A percentile compares a stretch with the other conserved stretches of the same genome.
These are phyloP conservation scores for Aureobasidium namibiae DNA, from an alignment of 2,329 filamentous ascomycete genomes.

Conservation along the genomic window DNA sequence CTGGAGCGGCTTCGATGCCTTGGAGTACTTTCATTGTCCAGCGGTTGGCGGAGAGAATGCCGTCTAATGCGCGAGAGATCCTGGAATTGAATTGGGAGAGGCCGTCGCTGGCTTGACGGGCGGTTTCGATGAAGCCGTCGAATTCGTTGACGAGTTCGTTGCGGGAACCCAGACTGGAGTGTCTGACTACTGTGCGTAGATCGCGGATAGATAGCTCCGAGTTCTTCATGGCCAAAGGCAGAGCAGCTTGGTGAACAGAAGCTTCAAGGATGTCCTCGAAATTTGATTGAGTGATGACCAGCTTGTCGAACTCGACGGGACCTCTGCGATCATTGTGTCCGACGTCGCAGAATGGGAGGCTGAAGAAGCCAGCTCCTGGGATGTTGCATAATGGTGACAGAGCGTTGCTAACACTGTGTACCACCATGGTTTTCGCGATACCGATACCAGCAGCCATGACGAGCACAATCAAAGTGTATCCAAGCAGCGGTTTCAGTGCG, in stretches of 20 bases:
- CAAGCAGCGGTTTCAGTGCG: slow-evolving; percentile 57
- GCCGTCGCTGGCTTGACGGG: slow-evolving; percentile 55
- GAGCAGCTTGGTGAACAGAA: slow-evolving; percentile 54
- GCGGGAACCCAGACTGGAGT: slow-evolving; percentile 58
- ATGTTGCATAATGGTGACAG: slow-evolving; percentile 63
- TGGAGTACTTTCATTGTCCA: slow-evolving; percentile 66
- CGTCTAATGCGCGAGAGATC: slow-evolving; percentile 65
- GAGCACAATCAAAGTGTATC: slow-evolving; percentile 53
- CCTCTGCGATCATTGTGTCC: slow-evolving; percentile 18
- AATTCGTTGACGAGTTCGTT: slow-evolving; percentile 69
- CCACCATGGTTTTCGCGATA: slow-evolving; percentile 54
- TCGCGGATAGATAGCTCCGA: slow-evolving; percentile 68
- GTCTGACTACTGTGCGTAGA: slow-evolving; percentile 61
- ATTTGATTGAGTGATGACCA: slow-evolving; percentile 65
- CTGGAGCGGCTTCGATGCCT: slow-evolving; percentile 43
- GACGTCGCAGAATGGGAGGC: slow-evolving; percentile 55
- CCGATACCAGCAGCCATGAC: slow-evolving; percentile 52
- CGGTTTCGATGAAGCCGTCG: slow-evolving; percentile 64
- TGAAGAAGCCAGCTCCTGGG: slow-evolving; percentile 54
- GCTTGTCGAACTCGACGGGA: slow-evolving; percentile 59
- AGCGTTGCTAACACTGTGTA: slow-evolving; percentile 51
- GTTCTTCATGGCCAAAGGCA: slow-evolving; percentile 73
- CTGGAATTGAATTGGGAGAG: slow-evolving; percentile 69
- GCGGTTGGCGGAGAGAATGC: slow-evolving; percentile 64
- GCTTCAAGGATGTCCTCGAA: slow-evolving; percentile 69